These are phyloP conservation scores for Chalciporus sphaerocephalus DNA, from an alignment of 768 basidiomycete genomes.

Conservation along the genomic window DNA sequence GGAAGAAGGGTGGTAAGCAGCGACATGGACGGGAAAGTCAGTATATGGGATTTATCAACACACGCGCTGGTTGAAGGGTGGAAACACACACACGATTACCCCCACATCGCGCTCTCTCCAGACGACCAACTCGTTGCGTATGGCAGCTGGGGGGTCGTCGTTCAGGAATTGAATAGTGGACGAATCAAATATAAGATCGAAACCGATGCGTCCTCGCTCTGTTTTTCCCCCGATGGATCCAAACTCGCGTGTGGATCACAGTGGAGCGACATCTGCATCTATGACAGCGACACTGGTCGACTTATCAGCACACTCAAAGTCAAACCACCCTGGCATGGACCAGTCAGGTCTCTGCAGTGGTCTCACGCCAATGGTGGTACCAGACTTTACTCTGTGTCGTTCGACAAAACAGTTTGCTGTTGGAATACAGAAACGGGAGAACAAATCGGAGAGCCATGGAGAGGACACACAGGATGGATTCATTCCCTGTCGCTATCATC, in stretches of 20 bases:
- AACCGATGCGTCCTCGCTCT: background rate
- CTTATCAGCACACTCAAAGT: too few species aligned
- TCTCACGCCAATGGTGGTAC: background rate
- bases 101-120: background rate
- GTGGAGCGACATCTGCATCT: background rate
- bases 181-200: background rate
- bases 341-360: background rate
- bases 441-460: background rate
- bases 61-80: background rate
- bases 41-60: background rate
- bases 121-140: conserved; percentile 1
- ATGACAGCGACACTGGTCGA: too few species aligned
- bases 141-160: background rate
- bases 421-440: background rate
- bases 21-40: background rate
- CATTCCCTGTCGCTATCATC: background rate
- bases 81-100: background rate
- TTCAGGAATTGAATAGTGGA: background rate
- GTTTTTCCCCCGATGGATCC: background rate
- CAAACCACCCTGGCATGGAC: too few species aligned
- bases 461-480: conserved; percentile 9
- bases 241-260: background rate
- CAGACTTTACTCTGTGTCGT: background rate
- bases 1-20: background rate
- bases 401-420: background rate